Evolutionary conservation across 768 basidiomycete species (phyloP).

Genomic region (Austroboletus eburneus): DNA sequence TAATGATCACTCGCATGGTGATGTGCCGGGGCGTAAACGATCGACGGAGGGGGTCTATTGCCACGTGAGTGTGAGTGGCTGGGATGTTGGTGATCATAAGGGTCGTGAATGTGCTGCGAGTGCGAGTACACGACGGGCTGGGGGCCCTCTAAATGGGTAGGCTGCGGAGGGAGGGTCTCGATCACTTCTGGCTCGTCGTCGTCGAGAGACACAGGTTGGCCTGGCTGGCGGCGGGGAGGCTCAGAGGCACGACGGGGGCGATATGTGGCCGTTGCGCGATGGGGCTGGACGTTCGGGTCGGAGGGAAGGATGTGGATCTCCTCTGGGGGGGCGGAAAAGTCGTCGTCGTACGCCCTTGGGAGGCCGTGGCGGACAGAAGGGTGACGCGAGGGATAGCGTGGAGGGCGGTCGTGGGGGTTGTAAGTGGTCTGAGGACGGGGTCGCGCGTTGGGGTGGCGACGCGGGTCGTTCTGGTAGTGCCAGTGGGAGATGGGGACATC

Average conservation of each 20-base stretch:
- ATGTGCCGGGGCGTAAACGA: conserved; percentile 51
- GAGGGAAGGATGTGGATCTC: conserved; percentile 63
- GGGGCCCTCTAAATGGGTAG: conserved; percentile 15
- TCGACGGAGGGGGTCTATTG: conserved; percentile 47
- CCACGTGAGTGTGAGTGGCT: conserved; percentile 36
- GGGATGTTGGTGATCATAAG: conserved; percentile 29
- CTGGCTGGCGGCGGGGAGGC: conserved; percentile 21
- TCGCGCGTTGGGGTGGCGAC: too few species aligned
- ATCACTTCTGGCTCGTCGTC: conserved; percentile 31
- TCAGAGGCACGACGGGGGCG: conserved; percentile 29
- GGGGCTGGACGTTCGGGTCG: conserved; percentile 34
- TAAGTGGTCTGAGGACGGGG: conserved; percentile 28
- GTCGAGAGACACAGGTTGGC: neutral
- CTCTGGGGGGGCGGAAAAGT: conserved; percentile 42
- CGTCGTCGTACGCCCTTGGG: conserved; percentile 15
- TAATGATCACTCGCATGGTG: conserved; percentile 48
- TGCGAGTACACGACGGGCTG: conserved; percentile 35
- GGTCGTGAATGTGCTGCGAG: conserved; percentile 37
- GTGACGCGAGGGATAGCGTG: conserved; percentile 16
- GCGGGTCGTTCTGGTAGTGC: conserved; percentile 27
- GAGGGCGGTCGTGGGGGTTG: conserved; percentile 34
- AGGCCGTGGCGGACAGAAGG: conserved; percentile 15
- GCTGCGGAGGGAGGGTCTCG: conserved; percentile 30
- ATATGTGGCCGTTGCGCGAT: conserved; percentile 27
- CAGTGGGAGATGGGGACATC: conserved; percentile 59